Evolutionary conservation across 441 rosid genomes (phyloP).

Genomic region (Arabidopsis hybrid): DNA sequence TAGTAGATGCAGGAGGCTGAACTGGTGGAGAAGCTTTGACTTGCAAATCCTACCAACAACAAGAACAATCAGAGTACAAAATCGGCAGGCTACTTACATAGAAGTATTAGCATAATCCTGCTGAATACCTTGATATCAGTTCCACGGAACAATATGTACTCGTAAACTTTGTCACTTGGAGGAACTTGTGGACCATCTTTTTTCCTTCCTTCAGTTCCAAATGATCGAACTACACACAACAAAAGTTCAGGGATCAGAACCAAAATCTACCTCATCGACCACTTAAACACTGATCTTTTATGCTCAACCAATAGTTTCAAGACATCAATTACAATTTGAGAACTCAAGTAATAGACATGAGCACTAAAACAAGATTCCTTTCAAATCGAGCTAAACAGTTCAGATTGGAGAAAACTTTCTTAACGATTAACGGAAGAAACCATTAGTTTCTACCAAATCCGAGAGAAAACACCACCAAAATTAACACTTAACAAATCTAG

Average conservation of each 20-base stretch:
- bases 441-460: constrained; percentile 5
- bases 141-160: constrained; percentile 92
- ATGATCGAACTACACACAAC: constrained; percentile 73
- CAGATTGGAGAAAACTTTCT: constrained; percentile 7
- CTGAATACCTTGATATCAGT: constrained; percentile 88
- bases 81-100: neutral
- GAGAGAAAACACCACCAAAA: constrained; percentile 4
- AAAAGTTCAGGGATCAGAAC: constrained; percentile 10
- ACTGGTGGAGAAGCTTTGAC: constrained; percentile 91
- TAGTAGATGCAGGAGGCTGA: constrained; percentile 67
- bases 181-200: constrained; percentile 87
- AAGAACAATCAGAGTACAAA: constrained; percentile 19
- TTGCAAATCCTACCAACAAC: constrained; percentile 78
- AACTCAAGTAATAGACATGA: neutral
- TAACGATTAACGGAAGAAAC: neutral
- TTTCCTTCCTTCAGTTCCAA: constrained; percentile 97
- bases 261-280: neutral
- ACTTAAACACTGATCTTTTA: neutral
- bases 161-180: constrained; percentile 66
- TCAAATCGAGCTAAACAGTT: constrained; percentile 19
- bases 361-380: neutral
- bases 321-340: constrained; percentile 2
- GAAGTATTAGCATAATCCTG: constrained; percentile 1
- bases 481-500: neutral
- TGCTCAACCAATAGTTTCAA: constrained; percentile 15